Evolutionary conservation across 2,329 filamentous ascomycete species (phyloP).

Genomic region (Aureobasidium sp.): DNA sequence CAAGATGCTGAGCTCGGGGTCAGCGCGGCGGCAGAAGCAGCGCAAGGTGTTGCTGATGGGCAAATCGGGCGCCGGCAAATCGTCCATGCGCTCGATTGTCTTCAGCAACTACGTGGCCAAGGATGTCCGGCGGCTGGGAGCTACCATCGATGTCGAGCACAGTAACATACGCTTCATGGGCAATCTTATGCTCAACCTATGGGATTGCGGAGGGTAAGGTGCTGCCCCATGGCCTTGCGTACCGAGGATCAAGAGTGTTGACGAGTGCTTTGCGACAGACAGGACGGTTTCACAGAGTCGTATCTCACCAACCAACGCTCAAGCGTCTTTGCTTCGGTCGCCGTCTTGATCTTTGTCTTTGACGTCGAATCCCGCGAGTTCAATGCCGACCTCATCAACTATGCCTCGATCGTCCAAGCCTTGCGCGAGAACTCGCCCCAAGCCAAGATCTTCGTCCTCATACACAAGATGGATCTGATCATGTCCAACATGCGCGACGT

Average conservation of each 20-base stretch:
- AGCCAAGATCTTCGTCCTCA: slow-evolving; percentile 85
- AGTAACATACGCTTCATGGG: slow-evolving; percentile 98
- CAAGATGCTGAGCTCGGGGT: slow-evolving; percentile 12
- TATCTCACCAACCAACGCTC: slow-evolving; percentile 92
- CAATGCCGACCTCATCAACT: slow-evolving; percentile 85
- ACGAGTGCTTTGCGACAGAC: slow-evolving; percentile 48
- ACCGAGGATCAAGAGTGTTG: background rate
- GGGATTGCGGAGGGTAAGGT: slow-evolving; percentile 86
- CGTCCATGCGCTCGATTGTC: slow-evolving; percentile 96
- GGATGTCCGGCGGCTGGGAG: slow-evolving; percentile 84
- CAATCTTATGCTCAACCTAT: slow-evolving; percentile 92
- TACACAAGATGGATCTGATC: slow-evolving; percentile 98
- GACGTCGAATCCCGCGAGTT: slow-evolving; percentile 96
- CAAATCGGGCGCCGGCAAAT: slow-evolving; percentile 95
- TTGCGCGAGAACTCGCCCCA: slow-evolving; percentile 74
- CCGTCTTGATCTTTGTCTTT: slow-evolving; percentile 97
- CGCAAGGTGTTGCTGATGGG: slow-evolving; percentile 59
- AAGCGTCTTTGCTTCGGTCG: slow-evolving; percentile 94
- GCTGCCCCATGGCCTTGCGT: background rate
- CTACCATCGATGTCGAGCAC: slow-evolving; percentile 96
- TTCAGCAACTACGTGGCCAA: slow-evolving; percentile 98
- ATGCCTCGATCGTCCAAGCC: slow-evolving; percentile 82
- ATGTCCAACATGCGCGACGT: slow-evolving; percentile 69
- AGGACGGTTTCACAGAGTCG: slow-evolving; percentile 98
- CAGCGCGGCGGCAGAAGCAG: slow-evolving; percentile 42